A percentile compares a stretch with the other conserved stretches of the same genome.
phyloP scores from a whole-genome alignment of 768 basidiomycete genomes.

The Termitomyces sp. region DNA sequence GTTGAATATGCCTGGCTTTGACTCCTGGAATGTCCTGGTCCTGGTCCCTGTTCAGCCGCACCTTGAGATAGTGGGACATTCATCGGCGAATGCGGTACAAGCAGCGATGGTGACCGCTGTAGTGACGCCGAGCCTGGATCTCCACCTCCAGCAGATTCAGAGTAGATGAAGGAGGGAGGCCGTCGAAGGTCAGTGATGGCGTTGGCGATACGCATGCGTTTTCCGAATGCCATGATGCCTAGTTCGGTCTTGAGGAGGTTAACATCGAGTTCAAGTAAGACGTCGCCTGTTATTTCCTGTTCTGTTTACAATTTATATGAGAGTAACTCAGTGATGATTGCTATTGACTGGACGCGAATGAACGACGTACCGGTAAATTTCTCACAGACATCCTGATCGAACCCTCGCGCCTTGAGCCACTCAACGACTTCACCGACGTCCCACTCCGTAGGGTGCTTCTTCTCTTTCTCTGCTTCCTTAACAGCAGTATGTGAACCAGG shows the following conservation, averaged over 20 bases:
- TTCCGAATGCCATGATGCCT: slow-evolving; percentile 91
- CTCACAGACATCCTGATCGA: slow-evolving; percentile 74
- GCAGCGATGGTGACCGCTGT: slow-evolving; percentile 23
- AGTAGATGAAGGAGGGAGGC: slow-evolving; percentile 57
- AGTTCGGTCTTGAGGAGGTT: slow-evolving; percentile 90
- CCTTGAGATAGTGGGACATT: slow-evolving; percentile 24
- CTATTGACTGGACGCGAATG: background rate
- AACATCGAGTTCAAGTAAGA: slow-evolving; percentile 89
- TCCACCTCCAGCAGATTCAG: slow-evolving; percentile 25
- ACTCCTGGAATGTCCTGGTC: slow-evolving; percentile 34
- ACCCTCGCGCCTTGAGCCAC: slow-evolving; percentile 82
- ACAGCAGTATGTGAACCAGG: background rate
- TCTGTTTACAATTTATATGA: slow-evolving; percentile 39
- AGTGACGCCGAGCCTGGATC: slow-evolving; percentile 11
- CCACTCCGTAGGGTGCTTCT: slow-evolving; percentile 67
- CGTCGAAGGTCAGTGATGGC: slow-evolving; percentile 85
- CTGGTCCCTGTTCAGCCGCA: slow-evolving; percentile 8
- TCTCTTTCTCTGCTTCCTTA: slow-evolving; percentile 23
- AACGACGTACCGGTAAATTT: slow-evolving; percentile 74
- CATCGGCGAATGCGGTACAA: slow-evolving; percentile 1
- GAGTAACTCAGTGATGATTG: background rate
- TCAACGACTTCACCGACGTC: slow-evolving; percentile 81
- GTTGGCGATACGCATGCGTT: slow-evolving; percentile 88
- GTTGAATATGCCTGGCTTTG: slow-evolving; percentile 40
- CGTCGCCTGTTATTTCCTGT: slow-evolving; percentile 98